Conservation (phyloP, 345 rosid species). For the Moricandia arvensis region DNA sequence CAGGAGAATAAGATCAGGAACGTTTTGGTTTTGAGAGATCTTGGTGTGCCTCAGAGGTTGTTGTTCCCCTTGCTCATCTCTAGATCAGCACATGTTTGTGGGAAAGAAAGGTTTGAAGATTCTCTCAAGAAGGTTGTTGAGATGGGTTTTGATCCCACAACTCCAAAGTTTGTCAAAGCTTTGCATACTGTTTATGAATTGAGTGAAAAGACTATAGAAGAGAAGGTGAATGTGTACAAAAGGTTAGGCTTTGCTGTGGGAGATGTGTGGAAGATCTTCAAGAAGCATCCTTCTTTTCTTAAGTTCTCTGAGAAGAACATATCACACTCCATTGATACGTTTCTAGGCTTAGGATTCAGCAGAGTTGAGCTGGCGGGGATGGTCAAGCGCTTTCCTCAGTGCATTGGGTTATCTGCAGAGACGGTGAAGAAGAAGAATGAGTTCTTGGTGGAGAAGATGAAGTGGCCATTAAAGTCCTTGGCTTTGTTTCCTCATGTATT, state of each 20-base stretch:
- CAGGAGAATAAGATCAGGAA: background rate
- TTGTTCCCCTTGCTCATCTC: background rate
- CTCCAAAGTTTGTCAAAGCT: constrained; percentile 26
- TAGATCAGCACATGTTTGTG: background rate
- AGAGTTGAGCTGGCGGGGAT: background rate
- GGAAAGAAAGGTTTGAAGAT: background rate
- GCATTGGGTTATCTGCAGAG: background rate
- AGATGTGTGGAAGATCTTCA: constrained; percentile 29
- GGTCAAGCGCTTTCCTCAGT: background rate
- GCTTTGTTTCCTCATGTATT: background rate
- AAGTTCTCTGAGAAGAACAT: constrained; percentile 31
- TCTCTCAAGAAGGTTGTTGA: constrained; percentile 5
- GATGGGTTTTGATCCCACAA: background rate
- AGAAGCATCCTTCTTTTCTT: constrained; percentile 12
- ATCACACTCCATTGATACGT: constrained; percentile 15
- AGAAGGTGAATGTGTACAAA: background rate
- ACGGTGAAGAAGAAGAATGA: background rate
- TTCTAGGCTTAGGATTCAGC: constrained; percentile 14
- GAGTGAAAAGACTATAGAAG: constrained; percentile 7
- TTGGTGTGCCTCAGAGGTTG: background rate
- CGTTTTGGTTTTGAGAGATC: background rate
- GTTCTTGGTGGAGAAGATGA: background rate
- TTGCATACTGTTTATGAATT: background rate
- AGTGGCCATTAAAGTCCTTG: background rate
- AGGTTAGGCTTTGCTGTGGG: constrained; percentile 36